Evolutionary conservation across 2,329 filamentous ascomycete species (phyloP).

Genomic region (Akanthomyces muscarius): DNA sequence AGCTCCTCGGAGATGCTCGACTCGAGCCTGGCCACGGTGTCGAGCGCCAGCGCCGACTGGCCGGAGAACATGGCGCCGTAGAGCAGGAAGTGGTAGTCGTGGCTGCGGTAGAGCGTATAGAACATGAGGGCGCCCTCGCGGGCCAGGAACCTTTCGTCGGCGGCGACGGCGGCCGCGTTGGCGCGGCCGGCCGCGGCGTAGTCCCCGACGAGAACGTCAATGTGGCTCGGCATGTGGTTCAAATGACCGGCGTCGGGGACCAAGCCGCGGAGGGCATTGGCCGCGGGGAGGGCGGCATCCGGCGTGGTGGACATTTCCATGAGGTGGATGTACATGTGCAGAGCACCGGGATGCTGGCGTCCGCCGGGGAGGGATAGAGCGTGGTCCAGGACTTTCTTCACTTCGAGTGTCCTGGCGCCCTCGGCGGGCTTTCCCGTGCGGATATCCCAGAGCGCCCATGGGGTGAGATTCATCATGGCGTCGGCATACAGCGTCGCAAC

Average conservation of each 20-base stretch:
- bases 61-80: constrained; percentile 78
- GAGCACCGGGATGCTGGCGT: constrained; percentile 60
- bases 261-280: constrained; percentile 56
- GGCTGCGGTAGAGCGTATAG: constrained; percentile 71
- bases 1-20: constrained; percentile 58
- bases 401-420: constrained; percentile 31
- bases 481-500: constrained; percentile 37
- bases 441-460: constrained; percentile 44
- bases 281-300: constrained; percentile 53
- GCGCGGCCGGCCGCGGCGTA: constrained; percentile 63
- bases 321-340: constrained; percentile 73
- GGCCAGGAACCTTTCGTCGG: constrained; percentile 63
- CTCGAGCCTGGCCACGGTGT: constrained; percentile 58
- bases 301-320: constrained; percentile 67
- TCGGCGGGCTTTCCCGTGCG: constrained; percentile 30
- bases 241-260: constrained; percentile 64
- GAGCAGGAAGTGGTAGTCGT: constrained; percentile 71
- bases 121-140: constrained; percentile 62
- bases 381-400: constrained; percentile 33
- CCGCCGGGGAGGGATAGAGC: constrained; percentile 44
- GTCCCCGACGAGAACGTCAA: constrained; percentile 70
- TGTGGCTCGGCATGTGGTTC: constrained; percentile 72
- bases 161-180: constrained; percentile 62
- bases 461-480: constrained; percentile 46
- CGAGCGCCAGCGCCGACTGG: constrained; percentile 57